A percentile compares a stretch with the other conserved stretches of the same genome.
phyloP scores from a whole-genome alignment of 1,139 yeast species.

The Lizanozyma gosingica region DNA sequence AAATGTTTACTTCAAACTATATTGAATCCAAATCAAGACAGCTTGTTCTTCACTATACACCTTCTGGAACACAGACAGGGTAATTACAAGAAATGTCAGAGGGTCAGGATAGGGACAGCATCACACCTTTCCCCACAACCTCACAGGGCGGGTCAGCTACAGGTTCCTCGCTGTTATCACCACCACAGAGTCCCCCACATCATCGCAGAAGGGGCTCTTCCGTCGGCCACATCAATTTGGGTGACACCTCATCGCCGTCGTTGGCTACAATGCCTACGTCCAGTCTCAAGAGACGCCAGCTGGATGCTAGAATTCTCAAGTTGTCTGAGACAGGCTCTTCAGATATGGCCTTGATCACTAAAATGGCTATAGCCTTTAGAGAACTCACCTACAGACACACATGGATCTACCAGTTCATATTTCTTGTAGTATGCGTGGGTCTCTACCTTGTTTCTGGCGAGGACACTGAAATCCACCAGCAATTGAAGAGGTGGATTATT shows the following conservation, averaged over 20 bases:
- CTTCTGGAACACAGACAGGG: too few species aligned
- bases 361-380: constrained; percentile 45
- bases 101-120: too few species aligned
- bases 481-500: constrained; percentile 52
- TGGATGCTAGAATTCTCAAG: constrained; percentile 16
- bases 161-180: constrained; percentile 6
- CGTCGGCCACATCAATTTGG: constrained; percentile 48
- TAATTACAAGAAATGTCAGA: too few species aligned
- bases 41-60: too few species aligned
- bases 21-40: too few species aligned
- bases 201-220: constrained; percentile 43
- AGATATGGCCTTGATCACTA: constrained; percentile 37
- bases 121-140: neutral
- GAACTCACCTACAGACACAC: constrained; percentile 65
- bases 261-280: constrained; percentile 38
- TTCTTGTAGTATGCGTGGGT: constrained; percentile 26
- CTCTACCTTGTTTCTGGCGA: constrained; percentile 44
- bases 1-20: too few species aligned
- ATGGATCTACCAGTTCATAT: constrained; percentile 65
- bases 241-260: constrained; percentile 47
- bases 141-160: neutral
- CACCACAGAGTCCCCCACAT: constrained; percentile 3
- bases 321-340: constrained; percentile 20
- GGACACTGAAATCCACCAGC: constrained; percentile 45
- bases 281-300: constrained; percentile 18